Conservation (phyloP, 306 rosid genomes). For the Lathyrus tuberosus region DNA sequence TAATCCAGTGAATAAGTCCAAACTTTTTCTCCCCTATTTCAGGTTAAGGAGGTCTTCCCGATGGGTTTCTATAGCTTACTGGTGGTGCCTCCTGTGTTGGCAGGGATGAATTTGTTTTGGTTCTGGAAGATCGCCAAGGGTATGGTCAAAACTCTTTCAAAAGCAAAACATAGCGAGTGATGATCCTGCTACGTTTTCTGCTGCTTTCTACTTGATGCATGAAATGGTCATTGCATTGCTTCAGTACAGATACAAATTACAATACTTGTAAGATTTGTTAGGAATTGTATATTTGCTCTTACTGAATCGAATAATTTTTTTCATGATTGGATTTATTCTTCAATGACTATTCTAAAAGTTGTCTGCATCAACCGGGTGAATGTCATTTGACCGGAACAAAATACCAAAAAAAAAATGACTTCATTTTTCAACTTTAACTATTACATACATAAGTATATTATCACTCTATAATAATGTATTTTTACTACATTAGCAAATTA, state of each 20-base stretch:
- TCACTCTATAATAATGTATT: no score
- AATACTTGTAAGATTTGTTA: slow-evolving; percentile 31
- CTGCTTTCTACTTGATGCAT: slow-evolving; percentile 13
- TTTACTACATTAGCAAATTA: no score
- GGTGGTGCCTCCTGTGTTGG: slow-evolving; percentile 58
- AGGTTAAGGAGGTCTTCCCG: slow-evolving; percentile 69
- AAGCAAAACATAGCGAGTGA: slow-evolving; percentile 69
- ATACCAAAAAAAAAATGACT: not conserved
- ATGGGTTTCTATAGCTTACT: slow-evolving; percentile 77
- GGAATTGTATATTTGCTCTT: slow-evolving; percentile 33
- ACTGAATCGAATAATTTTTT: slow-evolving; percentile 19
- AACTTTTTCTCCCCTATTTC: slow-evolving; percentile 33
- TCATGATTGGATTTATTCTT: slow-evolving; percentile 16
- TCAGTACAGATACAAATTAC: slow-evolving; percentile 29
- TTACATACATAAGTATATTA: no score
- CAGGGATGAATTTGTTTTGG: slow-evolving; percentile 76
- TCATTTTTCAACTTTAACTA: no score
- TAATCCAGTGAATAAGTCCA: slow-evolving; percentile 13
- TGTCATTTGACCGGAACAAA: not conserved
- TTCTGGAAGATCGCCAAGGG: slow-evolving; percentile 95
- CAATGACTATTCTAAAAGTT: not conserved
- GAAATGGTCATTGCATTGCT: slow-evolving; percentile 33
- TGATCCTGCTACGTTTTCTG: slow-evolving; percentile 42
- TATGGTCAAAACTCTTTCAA: slow-evolving; percentile 68
- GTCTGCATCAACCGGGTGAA: not conserved